phyloP scores from a whole-genome alignment of 1,284 basidiomycete species.

The Naganishia sp. region DNA sequence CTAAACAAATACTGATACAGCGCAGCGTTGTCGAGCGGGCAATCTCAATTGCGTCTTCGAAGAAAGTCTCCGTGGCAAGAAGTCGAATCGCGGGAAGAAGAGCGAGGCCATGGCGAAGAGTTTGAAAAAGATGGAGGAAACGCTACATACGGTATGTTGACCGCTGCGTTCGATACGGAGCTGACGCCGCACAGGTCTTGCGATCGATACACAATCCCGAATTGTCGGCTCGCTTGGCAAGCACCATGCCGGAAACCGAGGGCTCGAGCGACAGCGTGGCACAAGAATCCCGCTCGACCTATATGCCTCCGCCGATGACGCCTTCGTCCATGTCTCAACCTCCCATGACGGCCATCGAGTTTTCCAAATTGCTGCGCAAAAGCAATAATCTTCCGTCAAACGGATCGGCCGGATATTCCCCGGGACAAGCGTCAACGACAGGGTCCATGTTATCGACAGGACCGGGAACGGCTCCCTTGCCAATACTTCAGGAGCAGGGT shows the following conservation, averaged over 20 bases:
- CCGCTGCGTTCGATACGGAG: not conserved
- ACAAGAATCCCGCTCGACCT: slow-evolving; percentile 1
- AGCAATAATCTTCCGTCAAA: slow-evolving; percentile 11
- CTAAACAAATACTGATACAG: slow-evolving; percentile 22
- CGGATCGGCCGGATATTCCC: slow-evolving; percentile 7
- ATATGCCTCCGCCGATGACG: not conserved
- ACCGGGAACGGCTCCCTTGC: slow-evolving; percentile 10
- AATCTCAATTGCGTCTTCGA: slow-evolving; percentile 92
- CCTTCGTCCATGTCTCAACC: slow-evolving; percentile 19
- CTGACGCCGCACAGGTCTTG: slow-evolving; percentile 53
- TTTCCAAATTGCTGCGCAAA: slow-evolving; percentile 20
- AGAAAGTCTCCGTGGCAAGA: slow-evolving; percentile 88
- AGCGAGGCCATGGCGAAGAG: slow-evolving; percentile 83
- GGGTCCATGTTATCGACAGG: slow-evolving; percentile 18
- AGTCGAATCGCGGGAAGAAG: slow-evolving; percentile 64
- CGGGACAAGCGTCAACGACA: slow-evolving; percentile 13
- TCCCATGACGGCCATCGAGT: slow-evolving; percentile 25
- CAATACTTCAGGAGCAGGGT: slow-evolving; percentile 1
- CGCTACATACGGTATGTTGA: slow-evolving; percentile 71
- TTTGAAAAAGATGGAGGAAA: slow-evolving; percentile 88
- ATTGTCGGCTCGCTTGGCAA: slow-evolving; percentile 33
- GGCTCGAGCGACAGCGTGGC: slow-evolving; percentile 28
- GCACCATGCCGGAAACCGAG: slow-evolving; percentile 8
- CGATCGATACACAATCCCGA: slow-evolving; percentile 78
- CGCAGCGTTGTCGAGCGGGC: slow-evolving; percentile 61